These are phyloP conservation scores for Lagerstroemia speciosa DNA, from an alignment of 345 rosid genomes.

Conservation along the genomic window DNA sequence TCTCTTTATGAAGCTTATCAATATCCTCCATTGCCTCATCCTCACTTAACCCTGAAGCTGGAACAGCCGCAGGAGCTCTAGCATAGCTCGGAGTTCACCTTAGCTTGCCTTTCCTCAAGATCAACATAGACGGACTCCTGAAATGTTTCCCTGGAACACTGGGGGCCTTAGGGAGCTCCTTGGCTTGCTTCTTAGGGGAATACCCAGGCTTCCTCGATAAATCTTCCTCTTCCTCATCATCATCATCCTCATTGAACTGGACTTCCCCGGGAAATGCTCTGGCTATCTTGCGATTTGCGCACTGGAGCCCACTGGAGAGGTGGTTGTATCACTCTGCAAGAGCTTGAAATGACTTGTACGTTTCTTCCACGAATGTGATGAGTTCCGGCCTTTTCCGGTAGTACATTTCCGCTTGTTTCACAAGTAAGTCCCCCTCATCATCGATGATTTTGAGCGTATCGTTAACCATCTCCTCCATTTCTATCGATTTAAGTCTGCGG, in stretches of 20 bases:
- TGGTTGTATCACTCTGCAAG: constrained; percentile 17
- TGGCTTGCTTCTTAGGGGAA: neutral
- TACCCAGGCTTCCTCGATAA: neutral
- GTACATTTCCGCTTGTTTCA: constrained; percentile 17
- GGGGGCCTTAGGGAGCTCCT: constrained; percentile 3
- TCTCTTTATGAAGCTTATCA: constrained; percentile 57
- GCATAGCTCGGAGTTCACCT: constrained; percentile 20
- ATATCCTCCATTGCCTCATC: constrained; percentile 54
- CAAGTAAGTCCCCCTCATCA: constrained; percentile 15
- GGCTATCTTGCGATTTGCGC: constrained; percentile 18
- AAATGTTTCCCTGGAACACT: constrained; percentile 36
- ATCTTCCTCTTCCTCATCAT: neutral
- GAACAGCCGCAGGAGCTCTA: constrained; percentile 16
- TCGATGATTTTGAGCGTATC: constrained; percentile 12
- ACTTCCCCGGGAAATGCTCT: constrained; percentile 14
- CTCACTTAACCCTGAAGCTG: constrained; percentile 44
- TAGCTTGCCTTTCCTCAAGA: constrained; percentile 32
- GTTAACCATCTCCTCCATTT: constrained; percentile 17
- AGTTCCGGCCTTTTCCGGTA: constrained; percentile 18
- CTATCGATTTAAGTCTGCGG: constrained; percentile 1
- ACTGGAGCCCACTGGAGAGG: constrained; percentile 16
- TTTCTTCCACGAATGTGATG: constrained; percentile 12
- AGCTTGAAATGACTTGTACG: constrained; percentile 15
- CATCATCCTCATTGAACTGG: constrained; percentile 12
- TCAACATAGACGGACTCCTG: constrained; percentile 31